These are phyloP conservation scores for Catunica adiposa DNA, from an alignment of 2,329 filamentous ascomycete genomes.

Conservation along the genomic window DNA sequence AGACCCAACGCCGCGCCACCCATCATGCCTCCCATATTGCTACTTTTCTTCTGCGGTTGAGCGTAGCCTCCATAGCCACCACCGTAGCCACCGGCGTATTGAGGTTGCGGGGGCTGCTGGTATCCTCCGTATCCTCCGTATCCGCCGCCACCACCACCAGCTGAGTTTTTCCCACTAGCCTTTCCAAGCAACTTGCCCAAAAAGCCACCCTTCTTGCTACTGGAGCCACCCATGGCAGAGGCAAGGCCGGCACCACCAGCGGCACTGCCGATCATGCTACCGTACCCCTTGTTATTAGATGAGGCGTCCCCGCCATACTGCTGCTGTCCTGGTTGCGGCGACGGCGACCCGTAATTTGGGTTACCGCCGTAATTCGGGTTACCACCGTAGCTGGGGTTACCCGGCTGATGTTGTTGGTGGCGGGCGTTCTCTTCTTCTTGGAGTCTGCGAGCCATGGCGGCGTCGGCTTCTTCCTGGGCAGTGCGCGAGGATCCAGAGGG, in stretches of 20 bases:
- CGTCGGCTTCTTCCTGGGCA: slow-evolving; percentile 50
- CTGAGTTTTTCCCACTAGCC: slow-evolving; percentile 15
- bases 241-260: slow-evolving; percentile 6
- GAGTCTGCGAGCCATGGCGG: slow-evolving; percentile 54
- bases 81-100: slow-evolving; percentile 19
- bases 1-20: slow-evolving; percentile 64
- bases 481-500: slow-evolving; percentile 20
- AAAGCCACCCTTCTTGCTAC: slow-evolving; percentile 16
- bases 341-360: background rate
- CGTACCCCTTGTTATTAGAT: slow-evolving; percentile 6
- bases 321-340: background rate
- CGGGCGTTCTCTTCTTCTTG: slow-evolving; percentile 65
- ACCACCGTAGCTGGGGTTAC: background rate
- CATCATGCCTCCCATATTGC: slow-evolving; percentile 36
- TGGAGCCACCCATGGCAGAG: slow-evolving; percentile 19
- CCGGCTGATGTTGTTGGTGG: slow-evolving; percentile 28
- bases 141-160: slow-evolving; percentile 15
- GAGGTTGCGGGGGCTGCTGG: slow-evolving; percentile 21
- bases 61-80: slow-evolving; percentile 23
- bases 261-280: background rate
- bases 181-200: slow-evolving; percentile 6
- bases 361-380: slow-evolving; percentile 1
- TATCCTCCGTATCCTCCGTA: slow-evolving; percentile 19
- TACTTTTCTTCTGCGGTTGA: slow-evolving; percentile 27
- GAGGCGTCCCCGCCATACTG: background rate